Evolutionary conservation across 2,329 filamentous ascomycete species (phyloP), one percentile per base, ranked within the genome.

Genomic region (Westerdykella aurantiaca): DNA sequence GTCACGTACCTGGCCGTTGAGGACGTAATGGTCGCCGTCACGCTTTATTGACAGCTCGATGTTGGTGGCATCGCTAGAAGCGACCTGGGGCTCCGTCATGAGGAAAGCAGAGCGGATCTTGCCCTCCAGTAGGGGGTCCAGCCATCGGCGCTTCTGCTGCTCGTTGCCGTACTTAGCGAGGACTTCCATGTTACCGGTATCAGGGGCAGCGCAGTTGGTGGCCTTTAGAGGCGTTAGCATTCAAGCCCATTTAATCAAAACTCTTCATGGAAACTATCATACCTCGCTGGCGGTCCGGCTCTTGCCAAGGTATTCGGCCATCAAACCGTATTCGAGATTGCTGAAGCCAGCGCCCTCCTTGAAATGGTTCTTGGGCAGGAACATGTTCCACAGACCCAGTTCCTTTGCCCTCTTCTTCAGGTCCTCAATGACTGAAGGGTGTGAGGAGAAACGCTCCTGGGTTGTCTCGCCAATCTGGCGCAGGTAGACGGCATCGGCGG

Each of bases 311-410:
- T 88, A 86, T 73, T 98, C 93, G 14, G 93, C 93, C 90, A 97
- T 98, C 58, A 98, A 74, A 11, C 90, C 93, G 65, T 98, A 98
- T 72, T 98, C 93, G 50, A 98, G 76, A 70, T 97, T 98, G 47
- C 83, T 88, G 73, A 88, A 96, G 29, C 93, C 93, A 18, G 91
- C 89, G 1, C 89, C 94, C 73, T 96, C 88, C 68, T 85, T 88
- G 78, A 96, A 97, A 72, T 96, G 90, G 58, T 84, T 89, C 74
- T 86, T 91, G 52, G 93, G 88, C 56, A 98, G 72, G 76, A 98
- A 98, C 84, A 98, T 86, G 72, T 98, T 98, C 93, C 93, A 98
- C 37, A 98, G 76, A 1, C 91, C 93, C 21, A 95, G 78, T 56
- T 85, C 78, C 62, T 77, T 80, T 37, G 91, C 93, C 68, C 89